Conservation (phyloP, 2,329 filamentous ascomycete genomes). For the Lachnellula occidentalis region DNA sequence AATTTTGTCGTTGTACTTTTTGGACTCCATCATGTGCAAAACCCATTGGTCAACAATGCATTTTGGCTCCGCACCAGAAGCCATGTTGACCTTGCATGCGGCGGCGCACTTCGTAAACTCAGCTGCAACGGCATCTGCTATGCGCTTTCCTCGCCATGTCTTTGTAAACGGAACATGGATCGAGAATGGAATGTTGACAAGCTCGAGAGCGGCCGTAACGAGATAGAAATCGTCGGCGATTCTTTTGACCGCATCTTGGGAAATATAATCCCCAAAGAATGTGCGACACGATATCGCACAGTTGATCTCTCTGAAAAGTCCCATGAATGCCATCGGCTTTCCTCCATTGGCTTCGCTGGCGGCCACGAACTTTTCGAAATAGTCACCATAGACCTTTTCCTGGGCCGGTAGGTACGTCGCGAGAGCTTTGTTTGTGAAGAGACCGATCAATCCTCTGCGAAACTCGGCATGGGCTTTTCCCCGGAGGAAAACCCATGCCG, state of each 20-base stretch:
- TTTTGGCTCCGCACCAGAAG: slow-evolving; percentile 58
- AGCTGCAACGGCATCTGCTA: slow-evolving; percentile 62
- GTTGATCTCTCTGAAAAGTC: slow-evolving; percentile 69
- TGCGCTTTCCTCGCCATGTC: slow-evolving; percentile 71
- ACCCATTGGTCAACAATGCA: slow-evolving; percentile 80
- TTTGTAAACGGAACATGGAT: slow-evolving; percentile 73
- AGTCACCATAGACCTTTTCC: slow-evolving; percentile 65
- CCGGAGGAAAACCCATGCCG: slow-evolving; percentile 75
- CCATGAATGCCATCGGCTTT: slow-evolving; percentile 63
- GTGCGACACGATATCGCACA: slow-evolving; percentile 73
- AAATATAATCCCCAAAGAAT: slow-evolving; percentile 76
- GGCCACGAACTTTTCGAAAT: slow-evolving; percentile 63
- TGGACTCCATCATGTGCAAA: slow-evolving; percentile 65
- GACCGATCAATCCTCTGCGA: slow-evolving; percentile 66
- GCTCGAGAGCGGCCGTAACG: slow-evolving; percentile 70
- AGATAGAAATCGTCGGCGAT: slow-evolving; percentile 76
- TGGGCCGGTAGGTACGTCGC: slow-evolving; percentile 66
- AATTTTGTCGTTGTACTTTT: slow-evolving; percentile 58
- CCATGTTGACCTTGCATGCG: slow-evolving; percentile 67
- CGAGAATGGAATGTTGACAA: slow-evolving; percentile 67
- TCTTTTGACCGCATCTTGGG: slow-evolving; percentile 63
- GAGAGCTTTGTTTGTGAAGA: slow-evolving; percentile 70
- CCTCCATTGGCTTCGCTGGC: slow-evolving; percentile 48
- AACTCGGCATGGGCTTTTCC: slow-evolving; percentile 73
- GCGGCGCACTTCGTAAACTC: slow-evolving; percentile 69